A percentile compares a stretch with the other conserved stretches of the same genome.
Evolutionary conservation across 805 yeast species (phyloP).

Genomic region (Clavispora fructus): DNA sequence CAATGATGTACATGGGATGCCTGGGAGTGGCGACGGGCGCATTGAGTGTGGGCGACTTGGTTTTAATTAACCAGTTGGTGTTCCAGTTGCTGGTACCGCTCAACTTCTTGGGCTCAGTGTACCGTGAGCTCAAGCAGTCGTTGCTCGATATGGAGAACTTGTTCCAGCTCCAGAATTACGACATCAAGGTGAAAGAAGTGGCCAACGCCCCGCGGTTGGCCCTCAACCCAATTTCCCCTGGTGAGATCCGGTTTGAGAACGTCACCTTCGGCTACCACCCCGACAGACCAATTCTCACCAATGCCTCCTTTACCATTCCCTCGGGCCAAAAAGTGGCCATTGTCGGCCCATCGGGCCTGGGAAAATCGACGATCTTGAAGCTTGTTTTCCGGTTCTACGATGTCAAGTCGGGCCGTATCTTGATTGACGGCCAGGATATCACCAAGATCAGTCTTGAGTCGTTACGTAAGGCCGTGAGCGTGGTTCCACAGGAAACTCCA

Average conservation of each 20-base stretch:
- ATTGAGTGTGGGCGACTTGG: constrained; percentile 90
- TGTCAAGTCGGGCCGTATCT: constrained; percentile 66
- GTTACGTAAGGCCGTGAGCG: constrained; percentile 71
- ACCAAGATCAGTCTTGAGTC: constrained; percentile 69
- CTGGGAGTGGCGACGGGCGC: constrained; percentile 81
- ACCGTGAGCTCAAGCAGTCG: constrained; percentile 90
- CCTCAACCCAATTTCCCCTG: constrained; percentile 44
- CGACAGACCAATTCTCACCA: constrained; percentile 75
- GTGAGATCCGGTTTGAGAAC: constrained; percentile 83
- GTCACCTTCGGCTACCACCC: constrained; percentile 91
- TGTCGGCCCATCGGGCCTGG: constrained; percentile 96
- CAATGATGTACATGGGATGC: constrained; percentile 98
- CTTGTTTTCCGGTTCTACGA: constrained; percentile 89
- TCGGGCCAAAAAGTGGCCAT: constrained; percentile 89
- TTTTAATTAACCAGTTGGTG: constrained; percentile 89
- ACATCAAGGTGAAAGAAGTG: constrained; percentile 58
- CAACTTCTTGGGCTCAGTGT: constrained; percentile 91
- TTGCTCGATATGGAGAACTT: constrained; percentile 93
- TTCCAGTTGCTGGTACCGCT: constrained; percentile 94
- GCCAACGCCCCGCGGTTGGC: constrained; percentile 59
- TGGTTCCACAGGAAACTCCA: constrained; percentile 98
- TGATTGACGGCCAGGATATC: constrained; percentile 87
- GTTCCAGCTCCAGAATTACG: constrained; percentile 76
- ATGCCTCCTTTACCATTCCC: constrained; percentile 81
- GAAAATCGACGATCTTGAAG: constrained; percentile 84